A percentile compares a stretch with the other conserved stretches of the same genome.
Evolutionary conservation across 2,329 filamentous ascomycete species (phyloP).

Genomic region (Penicillium sp.): DNA sequence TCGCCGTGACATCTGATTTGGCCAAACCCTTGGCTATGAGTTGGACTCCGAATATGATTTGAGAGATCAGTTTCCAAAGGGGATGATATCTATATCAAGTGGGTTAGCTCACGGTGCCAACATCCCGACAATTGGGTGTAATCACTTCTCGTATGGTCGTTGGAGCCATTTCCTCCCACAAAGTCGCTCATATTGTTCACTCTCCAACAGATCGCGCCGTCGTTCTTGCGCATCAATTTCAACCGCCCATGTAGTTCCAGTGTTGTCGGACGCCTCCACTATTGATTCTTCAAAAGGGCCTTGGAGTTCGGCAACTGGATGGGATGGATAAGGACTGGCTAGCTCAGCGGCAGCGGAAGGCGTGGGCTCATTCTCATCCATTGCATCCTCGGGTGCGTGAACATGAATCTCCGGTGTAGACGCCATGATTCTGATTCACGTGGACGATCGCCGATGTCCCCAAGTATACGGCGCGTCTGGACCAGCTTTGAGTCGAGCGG

Average conservation of each 20-base stretch:
- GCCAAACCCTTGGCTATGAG: slow-evolving; percentile 79
- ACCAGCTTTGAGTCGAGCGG: too few relatives aligned
- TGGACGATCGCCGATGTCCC: not conserved
- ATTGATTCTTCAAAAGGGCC: slow-evolving; percentile 48
- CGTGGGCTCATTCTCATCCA: not conserved
- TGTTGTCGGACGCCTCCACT: slow-evolving; percentile 33
- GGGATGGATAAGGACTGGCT: slow-evolving; percentile 28
- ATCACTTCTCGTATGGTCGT: slow-evolving; percentile 59
- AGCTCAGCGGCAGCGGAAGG: not conserved
- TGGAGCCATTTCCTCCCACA: slow-evolving; percentile 74
- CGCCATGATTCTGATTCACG: not conserved
- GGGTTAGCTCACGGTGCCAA: not conserved
- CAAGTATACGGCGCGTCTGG: not conserved
- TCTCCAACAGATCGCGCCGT: slow-evolving; percentile 64
- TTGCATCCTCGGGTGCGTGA: not conserved
- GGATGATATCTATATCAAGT: slow-evolving; percentile 64
- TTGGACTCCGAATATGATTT: slow-evolving; percentile 92
- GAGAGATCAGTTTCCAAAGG: slow-evolving; percentile 81
- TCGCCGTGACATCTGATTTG: slow-evolving; percentile 82
- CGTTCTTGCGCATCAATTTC: slow-evolving; percentile 46
- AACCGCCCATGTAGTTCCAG: slow-evolving; percentile 29
- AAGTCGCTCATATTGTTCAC: slow-evolving; percentile 64
- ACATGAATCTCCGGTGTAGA: not conserved
- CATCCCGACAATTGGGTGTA: not conserved
- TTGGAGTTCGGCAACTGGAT: slow-evolving; percentile 44